Conservation (phyloP, 495 filamentous ascomycete species). For the Penicillium riverlandense region DNA sequence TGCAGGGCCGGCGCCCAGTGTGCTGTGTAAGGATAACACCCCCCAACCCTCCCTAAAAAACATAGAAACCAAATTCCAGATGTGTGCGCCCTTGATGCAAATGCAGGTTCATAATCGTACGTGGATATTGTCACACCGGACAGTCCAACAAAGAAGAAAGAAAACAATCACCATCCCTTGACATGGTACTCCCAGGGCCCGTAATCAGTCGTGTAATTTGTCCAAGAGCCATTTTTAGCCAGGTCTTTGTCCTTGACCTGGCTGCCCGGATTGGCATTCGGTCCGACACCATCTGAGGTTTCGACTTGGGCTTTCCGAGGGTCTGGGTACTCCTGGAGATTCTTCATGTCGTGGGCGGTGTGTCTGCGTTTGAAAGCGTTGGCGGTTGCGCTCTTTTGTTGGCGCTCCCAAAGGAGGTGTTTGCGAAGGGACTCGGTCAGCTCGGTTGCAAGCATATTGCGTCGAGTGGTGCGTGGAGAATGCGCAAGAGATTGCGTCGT, state of each 20-base stretch:
- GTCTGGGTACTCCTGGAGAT: conserved; percentile 68
- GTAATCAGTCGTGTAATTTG: conserved; percentile 54
- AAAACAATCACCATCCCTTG: conserved; percentile 55
- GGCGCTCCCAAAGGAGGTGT: conserved; percentile 78
- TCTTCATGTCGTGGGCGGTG: conserved; percentile 82
- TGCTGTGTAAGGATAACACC: conserved; percentile 11
- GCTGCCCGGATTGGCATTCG: conserved; percentile 11
- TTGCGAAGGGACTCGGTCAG: conserved; percentile 74
- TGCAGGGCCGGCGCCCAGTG: conserved; percentile 11
- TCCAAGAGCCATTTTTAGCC: conserved; percentile 54
- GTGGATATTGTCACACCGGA: conserved; percentile 6
- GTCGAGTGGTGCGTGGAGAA: conserved; percentile 85
- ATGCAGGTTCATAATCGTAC: conserved; percentile 42
- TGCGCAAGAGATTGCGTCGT: conserved; percentile 56
- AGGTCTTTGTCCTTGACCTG: conserved; percentile 35
- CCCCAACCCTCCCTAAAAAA: conserved; percentile 13
- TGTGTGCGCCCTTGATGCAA: conserved; percentile 38
- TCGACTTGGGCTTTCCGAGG: conserved; percentile 23
- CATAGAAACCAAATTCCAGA: conserved; percentile 18
- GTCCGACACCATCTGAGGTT: conserved; percentile 7
- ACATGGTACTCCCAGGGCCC: conserved; percentile 63
- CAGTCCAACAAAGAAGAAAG: neutral
- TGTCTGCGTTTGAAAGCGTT: conserved; percentile 88
- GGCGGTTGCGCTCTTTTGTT: conserved; percentile 83
- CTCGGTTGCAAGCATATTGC: conserved; percentile 96